Evolutionary conservation across 129 eudicot genomes (phyloP).

Genomic region (Smallanthus sonchifolius): DNA sequence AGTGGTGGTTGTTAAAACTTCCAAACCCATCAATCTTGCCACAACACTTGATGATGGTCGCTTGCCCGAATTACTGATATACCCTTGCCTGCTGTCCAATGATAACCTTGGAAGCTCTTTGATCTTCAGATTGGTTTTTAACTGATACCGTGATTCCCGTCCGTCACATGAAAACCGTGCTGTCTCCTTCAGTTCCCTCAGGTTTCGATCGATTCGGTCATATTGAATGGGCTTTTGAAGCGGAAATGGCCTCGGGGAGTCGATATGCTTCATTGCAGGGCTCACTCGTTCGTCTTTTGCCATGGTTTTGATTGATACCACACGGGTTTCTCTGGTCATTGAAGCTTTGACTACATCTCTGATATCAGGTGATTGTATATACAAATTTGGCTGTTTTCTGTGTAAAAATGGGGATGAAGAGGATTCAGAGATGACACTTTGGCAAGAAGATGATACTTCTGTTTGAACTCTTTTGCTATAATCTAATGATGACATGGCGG

Average conservation of each 20-base stretch:
- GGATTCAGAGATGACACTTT: conserved; percentile 35
- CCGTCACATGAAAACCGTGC: conserved; percentile 83
- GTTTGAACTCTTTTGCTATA: conserved; percentile 35
- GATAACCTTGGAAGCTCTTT: conserved; percentile 89
- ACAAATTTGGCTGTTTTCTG: conserved; percentile 28
- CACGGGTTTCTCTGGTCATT: conserved; percentile 58
- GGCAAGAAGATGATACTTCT: conserved; percentile 41
- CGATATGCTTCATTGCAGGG: conserved; percentile 50
- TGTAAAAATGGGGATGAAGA: conserved; percentile 32
- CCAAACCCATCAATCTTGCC: conserved; percentile 90
- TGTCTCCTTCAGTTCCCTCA: conserved; percentile 34
- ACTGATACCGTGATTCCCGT: conserved; percentile 50
- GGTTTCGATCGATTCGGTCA: conserved; percentile 36
- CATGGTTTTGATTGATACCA: conserved; percentile 45
- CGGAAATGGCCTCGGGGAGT: conserved; percentile 90
- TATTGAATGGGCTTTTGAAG: conserved; percentile 32
- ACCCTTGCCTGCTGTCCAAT: conserved; percentile 63
- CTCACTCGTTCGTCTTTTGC: conserved; percentile 45
- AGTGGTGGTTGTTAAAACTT: conserved; percentile 41
- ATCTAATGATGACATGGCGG: conserved; percentile 56
- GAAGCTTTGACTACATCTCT: conserved; percentile 67
- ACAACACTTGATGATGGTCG: conserved; percentile 70
- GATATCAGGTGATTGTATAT: conserved; percentile 44
- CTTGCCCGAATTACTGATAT: conserved; percentile 33
- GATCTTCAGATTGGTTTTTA: conserved; percentile 40